These are phyloP conservation scores for Spiromastix sp. DNA, from an alignment of 2,329 filamentous ascomycete genomes.

Conservation along the genomic window DNA sequence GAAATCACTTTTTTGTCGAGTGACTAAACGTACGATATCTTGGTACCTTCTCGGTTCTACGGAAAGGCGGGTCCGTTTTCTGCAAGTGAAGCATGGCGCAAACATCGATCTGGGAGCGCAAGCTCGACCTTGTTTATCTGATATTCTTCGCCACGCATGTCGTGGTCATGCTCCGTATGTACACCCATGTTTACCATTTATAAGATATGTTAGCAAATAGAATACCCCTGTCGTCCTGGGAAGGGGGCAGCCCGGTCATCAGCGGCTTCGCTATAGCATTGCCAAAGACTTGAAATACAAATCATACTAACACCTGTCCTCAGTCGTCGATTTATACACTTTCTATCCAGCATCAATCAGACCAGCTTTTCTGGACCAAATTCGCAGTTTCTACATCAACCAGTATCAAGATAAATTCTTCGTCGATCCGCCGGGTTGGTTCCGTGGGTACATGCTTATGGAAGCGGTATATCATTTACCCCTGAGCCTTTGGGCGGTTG, in stretches of 20 bases:
- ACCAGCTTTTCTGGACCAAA: conserved; percentile 36
- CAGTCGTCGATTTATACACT: conserved; percentile 52
- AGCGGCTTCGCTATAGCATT: no score
- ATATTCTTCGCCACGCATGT: conserved; percentile 53
- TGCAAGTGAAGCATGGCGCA: no score
- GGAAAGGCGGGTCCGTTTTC: no score
- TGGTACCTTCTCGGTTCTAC: no score
- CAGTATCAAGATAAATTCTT: conserved; percentile 58
- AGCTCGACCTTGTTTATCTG: conserved; percentile 35
- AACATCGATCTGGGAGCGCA: conserved; percentile 25
- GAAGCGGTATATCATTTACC: conserved; percentile 54
- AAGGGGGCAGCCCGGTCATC: no score
- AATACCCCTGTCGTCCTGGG: no score
- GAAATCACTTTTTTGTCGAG: no score
- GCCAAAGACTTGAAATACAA: no score
- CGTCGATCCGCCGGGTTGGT: conserved; percentile 48
- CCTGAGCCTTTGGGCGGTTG: conserved; percentile 48
- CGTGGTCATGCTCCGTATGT: conserved; percentile 51
- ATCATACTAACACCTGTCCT: no score
- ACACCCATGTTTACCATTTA: no score
- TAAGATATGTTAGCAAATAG: no score
- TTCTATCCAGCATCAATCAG: conserved; percentile 45
- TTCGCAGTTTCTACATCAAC: conserved; percentile 49
- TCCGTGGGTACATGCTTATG: conserved; percentile 46
- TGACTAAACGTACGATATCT: no score